Conservation (phyloP, 2,329 filamentous ascomycete genomes). For the Elsinoe necatrix region DNA sequence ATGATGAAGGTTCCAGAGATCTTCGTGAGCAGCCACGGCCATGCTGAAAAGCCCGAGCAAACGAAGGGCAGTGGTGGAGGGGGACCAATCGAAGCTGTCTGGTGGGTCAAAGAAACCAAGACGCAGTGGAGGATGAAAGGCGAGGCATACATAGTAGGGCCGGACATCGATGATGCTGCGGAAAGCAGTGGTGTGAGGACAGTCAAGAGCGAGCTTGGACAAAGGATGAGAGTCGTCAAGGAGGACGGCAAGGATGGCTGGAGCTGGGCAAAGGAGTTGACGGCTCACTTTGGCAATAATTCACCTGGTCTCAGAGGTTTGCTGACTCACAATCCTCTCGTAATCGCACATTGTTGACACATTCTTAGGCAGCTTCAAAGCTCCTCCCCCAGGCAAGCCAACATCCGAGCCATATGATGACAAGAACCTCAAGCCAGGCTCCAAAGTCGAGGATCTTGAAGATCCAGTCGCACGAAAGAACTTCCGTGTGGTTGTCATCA, state of each 20-base stretch:
- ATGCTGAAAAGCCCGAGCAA: constrained; percentile 38
- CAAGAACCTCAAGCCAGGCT: constrained; percentile 42
- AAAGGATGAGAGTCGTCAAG: constrained; percentile 53
- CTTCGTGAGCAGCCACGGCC: constrained; percentile 43
- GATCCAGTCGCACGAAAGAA: constrained; percentile 64
- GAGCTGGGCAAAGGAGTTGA: constrained; percentile 73
- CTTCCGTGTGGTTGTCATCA: constrained; percentile 82
- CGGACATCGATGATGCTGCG: constrained; percentile 51
- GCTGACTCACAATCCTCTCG: constrained; percentile 19
- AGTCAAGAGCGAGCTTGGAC: constrained; percentile 52
- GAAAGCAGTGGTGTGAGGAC: constrained; percentile 46
- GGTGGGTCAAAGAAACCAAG: constrained; percentile 63
- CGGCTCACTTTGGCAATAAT: constrained; percentile 83
- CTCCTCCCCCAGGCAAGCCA: constrained; percentile 42
- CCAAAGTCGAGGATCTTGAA: constrained; percentile 61
- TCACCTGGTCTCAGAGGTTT: constrained; percentile 67
- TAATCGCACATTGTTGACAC: constrained; percentile 14
- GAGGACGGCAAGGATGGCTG: constrained; percentile 46
- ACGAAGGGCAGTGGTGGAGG: constrained; percentile 51
- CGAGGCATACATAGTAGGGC: constrained; percentile 63
- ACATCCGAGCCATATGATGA: constrained; percentile 39
- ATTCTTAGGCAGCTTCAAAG: constrained; percentile 54
- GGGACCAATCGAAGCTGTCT: constrained; percentile 69
- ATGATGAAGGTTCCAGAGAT: constrained; percentile 79
- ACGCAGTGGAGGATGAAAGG: constrained; percentile 84